Conservation (phyloP, 176 grass and related monocot species). For the Triticum aestivum region IWGSC_CS_RefSeq_v2.1 NC_057798.1:729047871-729048370, state of each 20-base stretch:
- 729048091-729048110: neutral
- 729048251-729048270: neutral
- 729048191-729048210: neutral
- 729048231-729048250: neutral
- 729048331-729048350: neutral
- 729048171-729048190: neutral
- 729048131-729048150: neutral
- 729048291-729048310: neutral
- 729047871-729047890: too few species aligned
- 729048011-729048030: slow-evolving; percentile 17
- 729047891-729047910: too few species aligned
- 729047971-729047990: too few species aligned
- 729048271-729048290: neutral
- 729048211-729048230: neutral
- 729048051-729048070: slow-evolving; percentile 74
- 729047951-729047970: too few species aligned
- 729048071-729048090: slow-evolving; percentile 79
- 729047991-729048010: too few species aligned
- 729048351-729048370: neutral
- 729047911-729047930: too few species aligned
- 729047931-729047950: too few species aligned
- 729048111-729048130: neutral
- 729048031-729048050: slow-evolving; percentile 60
- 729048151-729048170: neutral
- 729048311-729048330: neutral